Evolutionary conservation across 306 rosid species (phyloP).

Genomic region (cucumber (Cucumis sativus)): DNA sequence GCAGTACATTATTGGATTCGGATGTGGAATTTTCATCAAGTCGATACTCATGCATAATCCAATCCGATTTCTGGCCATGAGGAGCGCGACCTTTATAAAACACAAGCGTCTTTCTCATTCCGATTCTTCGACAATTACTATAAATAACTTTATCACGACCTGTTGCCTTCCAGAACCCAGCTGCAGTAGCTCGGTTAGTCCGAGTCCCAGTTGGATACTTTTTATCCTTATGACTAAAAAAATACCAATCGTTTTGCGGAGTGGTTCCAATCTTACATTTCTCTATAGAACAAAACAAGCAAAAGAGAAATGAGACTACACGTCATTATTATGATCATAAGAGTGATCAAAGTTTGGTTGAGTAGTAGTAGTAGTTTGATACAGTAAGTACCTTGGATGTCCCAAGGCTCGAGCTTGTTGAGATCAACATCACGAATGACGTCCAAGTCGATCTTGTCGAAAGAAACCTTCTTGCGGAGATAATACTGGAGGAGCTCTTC

Average conservation of each 20-base stretch:
- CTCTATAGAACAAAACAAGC: constrained; percentile 12
- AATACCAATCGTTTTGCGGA: constrained; percentile 94
- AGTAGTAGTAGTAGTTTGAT: too few relatives aligned
- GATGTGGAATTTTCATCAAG: constrained; percentile 47
- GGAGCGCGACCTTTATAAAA: constrained; percentile 96
- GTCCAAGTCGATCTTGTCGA: constrained; percentile 65
- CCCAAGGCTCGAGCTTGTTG: constrained; percentile 98
- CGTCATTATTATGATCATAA: too few relatives aligned
- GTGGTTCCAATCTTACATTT: constrained; percentile 88
- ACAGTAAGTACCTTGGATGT: constrained; percentile 57
- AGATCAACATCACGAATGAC: constrained; percentile 92
- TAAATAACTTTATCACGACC: constrained; percentile 85
- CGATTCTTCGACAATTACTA: constrained; percentile 56
- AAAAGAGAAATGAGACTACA: too few relatives aligned
- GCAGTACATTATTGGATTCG: constrained; percentile 23
- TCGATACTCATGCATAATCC: constrained; percentile 97
- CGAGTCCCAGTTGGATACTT: constrained; percentile 95
- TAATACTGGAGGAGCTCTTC: constrained; percentile 85
- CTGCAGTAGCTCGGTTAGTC: constrained; percentile 78
- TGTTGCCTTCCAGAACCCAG: constrained; percentile 95
- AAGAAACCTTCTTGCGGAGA: constrained; percentile 66
- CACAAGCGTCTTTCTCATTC: constrained; percentile 93
- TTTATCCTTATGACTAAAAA: constrained; percentile 94
- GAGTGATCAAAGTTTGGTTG: too few relatives aligned
- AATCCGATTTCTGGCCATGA: constrained; percentile 82